phyloP scores from a whole-genome alignment of 768 basidiomycete species.

The Nidularia pulvinata region DNA sequence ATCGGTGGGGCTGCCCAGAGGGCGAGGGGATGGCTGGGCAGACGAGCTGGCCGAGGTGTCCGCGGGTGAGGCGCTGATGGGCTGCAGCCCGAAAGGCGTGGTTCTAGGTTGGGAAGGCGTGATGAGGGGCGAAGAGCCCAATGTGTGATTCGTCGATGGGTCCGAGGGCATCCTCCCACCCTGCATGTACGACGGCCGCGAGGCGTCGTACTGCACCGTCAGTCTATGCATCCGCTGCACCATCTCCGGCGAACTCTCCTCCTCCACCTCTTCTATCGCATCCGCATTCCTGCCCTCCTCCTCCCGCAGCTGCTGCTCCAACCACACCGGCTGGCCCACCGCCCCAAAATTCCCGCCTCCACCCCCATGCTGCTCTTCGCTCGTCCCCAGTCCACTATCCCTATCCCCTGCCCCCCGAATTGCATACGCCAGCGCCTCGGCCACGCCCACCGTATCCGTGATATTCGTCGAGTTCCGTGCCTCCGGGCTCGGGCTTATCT shows the following conservation, averaged over 20 bases:
- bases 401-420: conserved; percentile 18
- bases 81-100: conserved; percentile 2
- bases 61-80: conserved; percentile 6
- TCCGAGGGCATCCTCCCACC: conserved; percentile 6
- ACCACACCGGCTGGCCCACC: conserved; percentile 6
- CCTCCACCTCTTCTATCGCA: not conserved
- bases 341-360: not conserved
- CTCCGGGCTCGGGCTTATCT: not conserved
- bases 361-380: conserved; percentile 29
- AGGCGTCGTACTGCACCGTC: conserved; percentile 31
- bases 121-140: conserved; percentile 14
- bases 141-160: conserved; percentile 15
- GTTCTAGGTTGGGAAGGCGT: conserved; percentile 1
- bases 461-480: conserved; percentile 25
- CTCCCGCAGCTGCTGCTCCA: not conserved
- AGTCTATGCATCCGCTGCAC: conserved; percentile 18
- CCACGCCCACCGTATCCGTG: conserved; percentile 57
- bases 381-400: conserved; percentile 49
- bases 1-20: conserved; percentile 60
- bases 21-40: conserved; percentile 46
- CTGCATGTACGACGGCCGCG: conserved; percentile 17
- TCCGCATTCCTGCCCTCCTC: conserved; percentile 1
- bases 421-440: conserved; percentile 59
- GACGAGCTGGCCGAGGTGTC: conserved; percentile 25
- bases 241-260: conserved; percentile 4